Percentiles rank a stretch among this genome's conserved stretches.
Conservation (phyloP, 2,329 filamentous ascomycete genomes). For the Colletotrichum noveboracense region DNA sequence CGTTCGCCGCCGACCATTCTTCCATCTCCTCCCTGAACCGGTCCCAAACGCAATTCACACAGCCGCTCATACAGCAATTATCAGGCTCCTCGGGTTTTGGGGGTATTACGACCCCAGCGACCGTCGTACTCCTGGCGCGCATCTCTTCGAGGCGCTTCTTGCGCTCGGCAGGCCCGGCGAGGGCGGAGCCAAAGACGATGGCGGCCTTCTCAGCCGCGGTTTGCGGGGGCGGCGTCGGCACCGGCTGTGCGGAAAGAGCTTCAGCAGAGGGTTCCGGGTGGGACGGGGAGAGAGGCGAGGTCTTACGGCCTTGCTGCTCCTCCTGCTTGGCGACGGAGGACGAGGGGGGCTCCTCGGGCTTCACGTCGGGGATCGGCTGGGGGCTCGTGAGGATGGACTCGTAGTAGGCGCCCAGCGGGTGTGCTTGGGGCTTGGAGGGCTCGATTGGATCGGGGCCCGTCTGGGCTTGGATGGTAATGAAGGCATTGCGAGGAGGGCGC, state of each 20-base stretch:
- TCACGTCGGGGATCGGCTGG: slow-evolving; percentile 42
- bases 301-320: slow-evolving; percentile 27
- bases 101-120: slow-evolving; percentile 84
- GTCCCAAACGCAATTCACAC: slow-evolving; percentile 98
- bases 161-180: slow-evolving; percentile 76
- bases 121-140: slow-evolving; percentile 61
- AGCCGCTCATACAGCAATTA: slow-evolving; percentile 99
- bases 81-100: slow-evolving; percentile 89
- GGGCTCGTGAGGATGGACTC: slow-evolving; percentile 58
- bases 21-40: slow-evolving; percentile 90
- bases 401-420: slow-evolving; percentile 64
- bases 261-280: slow-evolving; percentile 24
- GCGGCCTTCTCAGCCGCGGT: slow-evolving; percentile 60
- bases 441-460: slow-evolving; percentile 29
- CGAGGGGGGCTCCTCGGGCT: slow-evolving; percentile 50
- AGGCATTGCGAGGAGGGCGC: slow-evolving; percentile 31
- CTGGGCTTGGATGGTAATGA: slow-evolving; percentile 30
- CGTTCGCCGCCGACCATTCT: slow-evolving; percentile 75
- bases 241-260: slow-evolving; percentile 22
- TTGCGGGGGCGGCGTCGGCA: slow-evolving; percentile 44
- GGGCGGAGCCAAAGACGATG: slow-evolving; percentile 82
- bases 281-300: slow-evolving; percentile 21
- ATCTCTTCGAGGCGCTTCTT: slow-evolving; percentile 64
- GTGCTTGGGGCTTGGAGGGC: slow-evolving; percentile 40
- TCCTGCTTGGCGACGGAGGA: slow-evolving; percentile 34